phyloP scores from a whole-genome alignment of 2,329 filamentous ascomycete genomes.

The Scolecobasidium constrictum region DNA sequence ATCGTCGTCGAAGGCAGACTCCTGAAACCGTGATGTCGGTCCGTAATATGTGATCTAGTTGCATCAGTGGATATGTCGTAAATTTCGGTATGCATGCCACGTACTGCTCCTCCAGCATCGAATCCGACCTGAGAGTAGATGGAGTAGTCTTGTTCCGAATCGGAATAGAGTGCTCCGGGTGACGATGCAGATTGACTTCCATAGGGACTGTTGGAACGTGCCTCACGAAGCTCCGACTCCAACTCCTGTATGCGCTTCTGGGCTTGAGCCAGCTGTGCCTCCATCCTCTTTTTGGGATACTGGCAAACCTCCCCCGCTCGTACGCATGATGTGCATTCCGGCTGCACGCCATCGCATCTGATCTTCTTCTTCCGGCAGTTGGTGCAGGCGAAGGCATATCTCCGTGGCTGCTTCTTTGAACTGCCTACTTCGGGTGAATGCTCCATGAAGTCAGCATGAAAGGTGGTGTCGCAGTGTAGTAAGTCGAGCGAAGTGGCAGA shows the following conservation, averaged over 20 bases:
- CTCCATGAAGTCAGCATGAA: not conserved
- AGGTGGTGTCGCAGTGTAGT: no score
- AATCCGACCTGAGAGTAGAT: not conserved
- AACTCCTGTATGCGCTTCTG: not conserved
- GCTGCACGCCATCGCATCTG: conserved; percentile 7
- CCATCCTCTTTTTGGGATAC: not conserved
- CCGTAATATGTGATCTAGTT: not conserved
- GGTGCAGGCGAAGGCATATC: conserved; percentile 7
- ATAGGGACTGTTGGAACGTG: not conserved
- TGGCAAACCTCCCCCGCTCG: not conserved
- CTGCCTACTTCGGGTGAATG: not conserved
- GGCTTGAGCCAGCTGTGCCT: not conserved
- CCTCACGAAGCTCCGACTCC: not conserved
- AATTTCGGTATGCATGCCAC: no score
- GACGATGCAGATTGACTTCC: not conserved
- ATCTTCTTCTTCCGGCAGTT: conserved; percentile 6
- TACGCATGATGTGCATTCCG: conserved; percentile 1
- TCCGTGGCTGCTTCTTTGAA: not conserved
- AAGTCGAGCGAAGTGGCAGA: no score
- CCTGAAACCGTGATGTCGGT: not conserved
- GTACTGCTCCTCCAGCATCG: not conserved
- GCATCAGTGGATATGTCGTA: no score
- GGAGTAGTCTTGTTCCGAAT: conserved; percentile 1
- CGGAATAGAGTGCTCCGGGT: not conserved
- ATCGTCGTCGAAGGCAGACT: not conserved